Evolutionary conservation across 257 asterid species (phyloP).

Genomic region (Hygrophila difformis): DNA sequence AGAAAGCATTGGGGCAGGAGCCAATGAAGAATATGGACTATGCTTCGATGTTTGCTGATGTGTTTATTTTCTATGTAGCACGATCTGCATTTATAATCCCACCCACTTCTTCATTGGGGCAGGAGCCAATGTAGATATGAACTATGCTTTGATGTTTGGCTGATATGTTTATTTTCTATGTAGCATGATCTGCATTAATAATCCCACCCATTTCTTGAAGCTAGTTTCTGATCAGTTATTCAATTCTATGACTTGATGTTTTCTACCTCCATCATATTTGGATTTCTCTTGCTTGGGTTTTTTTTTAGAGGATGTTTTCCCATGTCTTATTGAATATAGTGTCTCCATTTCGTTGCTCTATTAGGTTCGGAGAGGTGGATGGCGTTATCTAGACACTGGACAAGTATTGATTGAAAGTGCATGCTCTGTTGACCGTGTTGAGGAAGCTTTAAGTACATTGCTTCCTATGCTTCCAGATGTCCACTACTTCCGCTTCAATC

Average conservation of each 20-base stretch:
- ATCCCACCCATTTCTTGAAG: background rate
- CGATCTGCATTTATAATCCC: background rate
- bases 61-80: background rate
- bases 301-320: background rate
- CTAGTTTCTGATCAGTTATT: background rate
- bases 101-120: too few species aligned
- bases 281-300: background rate
- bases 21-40: background rate
- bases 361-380: conserved; percentile 92
- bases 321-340: conserved; percentile 7
- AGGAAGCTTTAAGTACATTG: conserved; percentile 87
- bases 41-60: background rate
- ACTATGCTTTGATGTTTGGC: background rate
- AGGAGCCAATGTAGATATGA: background rate
- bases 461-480: conserved; percentile 96
- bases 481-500: conserved; percentile 88
- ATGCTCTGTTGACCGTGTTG: conserved; percentile 97
- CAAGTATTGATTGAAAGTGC: conserved; percentile 98
- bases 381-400: conserved; percentile 98
- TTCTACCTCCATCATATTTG: background rate
- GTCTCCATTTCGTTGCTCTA: conserved; percentile 16
- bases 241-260: background rate
- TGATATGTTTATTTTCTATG: background rate
- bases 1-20: too few species aligned
- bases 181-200: background rate